Percentiles rank a stretch among this genome's conserved stretches.
Evolutionary conservation across 2,329 filamentous ascomycete genomes (phyloP).

Genomic region (Sclerotinia sclerotiorum): DNA sequence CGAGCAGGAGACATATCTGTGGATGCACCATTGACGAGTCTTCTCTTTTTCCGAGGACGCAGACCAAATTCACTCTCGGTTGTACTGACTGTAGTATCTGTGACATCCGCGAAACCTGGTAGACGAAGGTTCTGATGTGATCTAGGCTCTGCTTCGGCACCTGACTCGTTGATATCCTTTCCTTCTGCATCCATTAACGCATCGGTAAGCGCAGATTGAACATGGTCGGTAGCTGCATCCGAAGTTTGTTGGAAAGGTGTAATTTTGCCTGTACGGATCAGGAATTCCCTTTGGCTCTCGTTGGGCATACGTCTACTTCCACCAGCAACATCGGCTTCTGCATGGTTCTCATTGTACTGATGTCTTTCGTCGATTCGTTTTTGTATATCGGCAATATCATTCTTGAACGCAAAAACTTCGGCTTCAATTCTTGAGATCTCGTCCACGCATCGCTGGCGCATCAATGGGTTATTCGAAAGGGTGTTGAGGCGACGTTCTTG

Average conservation of each 20-base stretch:
- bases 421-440: constrained; percentile 38
- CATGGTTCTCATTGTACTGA: constrained; percentile 49
- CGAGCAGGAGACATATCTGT: constrained; percentile 28
- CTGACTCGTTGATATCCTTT: constrained; percentile 48
- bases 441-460: constrained; percentile 46
- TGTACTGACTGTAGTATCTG: constrained; percentile 39
- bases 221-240: constrained; percentile 54
- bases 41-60: constrained; percentile 58
- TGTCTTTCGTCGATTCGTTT: constrained; percentile 76
- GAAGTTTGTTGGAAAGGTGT: constrained; percentile 82
- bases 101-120: constrained; percentile 66
- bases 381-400: constrained; percentile 78
- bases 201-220: constrained; percentile 70
- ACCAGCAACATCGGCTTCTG: constrained; percentile 45
- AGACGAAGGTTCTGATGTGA: constrained; percentile 73
- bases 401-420: constrained; percentile 51
- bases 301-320: constrained; percentile 66
- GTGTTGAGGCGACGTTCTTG: constrained; percentile 57
- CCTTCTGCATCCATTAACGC: constrained; percentile 81
- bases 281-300: constrained; percentile 82
- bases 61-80: constrained; percentile 57
- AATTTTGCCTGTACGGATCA: constrained; percentile 95
- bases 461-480: constrained; percentile 51
- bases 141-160: constrained; percentile 48
- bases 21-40: constrained; percentile 42